phyloP scores from a whole-genome alignment of 495 filamentous ascomycete genomes.

The Podospora australis region DNA sequence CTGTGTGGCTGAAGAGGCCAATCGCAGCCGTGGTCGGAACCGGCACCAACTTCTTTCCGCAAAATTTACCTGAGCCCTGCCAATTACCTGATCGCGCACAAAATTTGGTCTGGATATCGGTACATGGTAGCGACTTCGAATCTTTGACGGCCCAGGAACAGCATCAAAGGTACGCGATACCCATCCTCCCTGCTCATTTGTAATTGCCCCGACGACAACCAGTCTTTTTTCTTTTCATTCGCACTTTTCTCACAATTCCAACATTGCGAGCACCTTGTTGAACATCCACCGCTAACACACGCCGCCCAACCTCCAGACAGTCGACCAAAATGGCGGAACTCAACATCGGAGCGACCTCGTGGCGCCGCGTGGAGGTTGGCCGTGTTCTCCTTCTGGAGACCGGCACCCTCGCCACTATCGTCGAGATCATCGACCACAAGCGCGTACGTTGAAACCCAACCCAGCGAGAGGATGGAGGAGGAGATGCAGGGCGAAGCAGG shows the following conservation, averaged over 20 bases:
- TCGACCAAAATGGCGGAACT: conserved; percentile 32
- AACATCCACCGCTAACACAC: conserved; percentile 20
- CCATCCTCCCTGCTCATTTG: conserved; percentile 9
- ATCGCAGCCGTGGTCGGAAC: conserved; percentile 15
- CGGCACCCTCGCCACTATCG: conserved; percentile 84
- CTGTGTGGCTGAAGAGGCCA: conserved; percentile 18
- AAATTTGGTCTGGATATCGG: conserved; percentile 33
- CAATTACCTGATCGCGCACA: conserved; percentile 30
- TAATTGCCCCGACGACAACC: conserved; percentile 7
- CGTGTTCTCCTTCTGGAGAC: conserved; percentile 73
- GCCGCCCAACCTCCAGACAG: conserved; percentile 14
- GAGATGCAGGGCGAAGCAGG: conserved; percentile 7
- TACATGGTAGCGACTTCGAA: conserved; percentile 29
- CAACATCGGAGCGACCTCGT: conserved; percentile 37
- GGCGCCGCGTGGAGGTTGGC: conserved; percentile 95
- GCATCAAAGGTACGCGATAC: conserved; percentile 30
- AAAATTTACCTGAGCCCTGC: conserved; percentile 32
- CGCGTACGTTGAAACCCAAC: conserved; percentile 63
- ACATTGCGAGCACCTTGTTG: conserved; percentile 5
- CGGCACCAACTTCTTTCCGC: conserved; percentile 27
- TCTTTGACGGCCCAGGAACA: conserved; percentile 31
- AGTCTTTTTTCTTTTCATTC: conserved; percentile 10
- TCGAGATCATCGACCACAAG: conserved; percentile 99
- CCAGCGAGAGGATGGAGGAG: conserved; percentile 4
- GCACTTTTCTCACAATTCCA: conserved; percentile 12